A percentile compares a stretch with the other conserved stretches of the same genome.
These are phyloP conservation scores for Heterobasidion irregulare DNA, from an alignment of 1,284 basidiomycete species.

Conservation along the genomic window DNA sequence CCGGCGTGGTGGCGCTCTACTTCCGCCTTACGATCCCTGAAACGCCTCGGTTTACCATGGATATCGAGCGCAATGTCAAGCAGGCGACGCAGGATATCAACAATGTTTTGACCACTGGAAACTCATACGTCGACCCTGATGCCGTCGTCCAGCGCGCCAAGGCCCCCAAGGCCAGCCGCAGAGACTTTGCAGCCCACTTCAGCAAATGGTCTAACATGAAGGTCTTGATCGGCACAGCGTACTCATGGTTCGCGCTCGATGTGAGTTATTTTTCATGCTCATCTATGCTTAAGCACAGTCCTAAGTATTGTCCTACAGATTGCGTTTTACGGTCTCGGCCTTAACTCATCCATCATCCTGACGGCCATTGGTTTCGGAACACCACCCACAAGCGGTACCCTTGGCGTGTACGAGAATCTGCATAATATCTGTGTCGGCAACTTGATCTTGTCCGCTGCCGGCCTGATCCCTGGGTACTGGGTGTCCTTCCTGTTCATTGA, in stretches of 20 bases:
- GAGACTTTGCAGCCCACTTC: conserved; percentile 61
- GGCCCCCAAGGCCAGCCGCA: conserved; percentile 54
- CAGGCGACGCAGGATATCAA: conserved; percentile 65
- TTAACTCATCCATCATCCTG: conserved; percentile 69
- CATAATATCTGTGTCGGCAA: conserved; percentile 52
- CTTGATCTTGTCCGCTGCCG: conserved; percentile 63
- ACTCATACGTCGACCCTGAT: conserved; percentile 43
- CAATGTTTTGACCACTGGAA: conserved; percentile 50
- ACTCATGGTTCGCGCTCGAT: conserved; percentile 76
- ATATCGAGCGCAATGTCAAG: conserved; percentile 77
- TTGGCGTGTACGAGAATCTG: conserved; percentile 40
- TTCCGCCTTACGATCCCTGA: conserved; percentile 75
- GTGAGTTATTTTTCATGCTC: conserved; percentile 23
- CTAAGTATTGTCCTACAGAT: conserved; percentile 37
- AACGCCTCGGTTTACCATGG: conserved; percentile 85
- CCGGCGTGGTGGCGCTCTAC: conserved; percentile 61
- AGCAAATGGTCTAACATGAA: conserved; percentile 57
- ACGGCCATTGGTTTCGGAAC: conserved; percentile 49
- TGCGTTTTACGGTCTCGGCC: conserved; percentile 79
- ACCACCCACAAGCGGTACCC: conserved; percentile 25
- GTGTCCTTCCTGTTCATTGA: conserved; percentile 65
- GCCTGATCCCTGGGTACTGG: conserved; percentile 73
- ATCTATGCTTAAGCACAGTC: conserved; percentile 5
- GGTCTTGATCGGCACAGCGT: conserved; percentile 53
- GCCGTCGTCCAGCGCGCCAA: conserved; percentile 47